Conservation (phyloP, 202 grass and related monocot species). For the Thinopyrum obtusiflorum region DNA sequence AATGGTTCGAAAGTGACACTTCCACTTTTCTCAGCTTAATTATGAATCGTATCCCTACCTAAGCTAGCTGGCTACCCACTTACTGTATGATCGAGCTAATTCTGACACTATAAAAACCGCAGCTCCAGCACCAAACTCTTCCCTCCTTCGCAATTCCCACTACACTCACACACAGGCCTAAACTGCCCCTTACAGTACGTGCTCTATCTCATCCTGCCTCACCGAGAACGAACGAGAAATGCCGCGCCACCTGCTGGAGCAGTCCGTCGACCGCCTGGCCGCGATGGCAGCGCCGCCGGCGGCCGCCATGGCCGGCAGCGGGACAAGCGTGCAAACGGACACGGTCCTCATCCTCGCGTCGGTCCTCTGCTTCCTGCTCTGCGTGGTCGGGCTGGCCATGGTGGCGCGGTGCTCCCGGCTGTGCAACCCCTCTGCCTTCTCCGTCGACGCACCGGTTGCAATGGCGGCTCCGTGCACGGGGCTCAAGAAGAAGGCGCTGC, state of each 20-base stretch:
- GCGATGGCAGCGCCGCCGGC: not conserved
- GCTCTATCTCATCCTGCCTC: no score
- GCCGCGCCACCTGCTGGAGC: slow-evolving; percentile 21
- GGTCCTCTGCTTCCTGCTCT: slow-evolving; percentile 64
- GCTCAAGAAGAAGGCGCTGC: slow-evolving; percentile 46
- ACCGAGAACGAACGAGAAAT: slow-evolving; percentile 4
- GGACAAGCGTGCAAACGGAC: slow-evolving; percentile 37
- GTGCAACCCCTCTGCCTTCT: slow-evolving; percentile 49
- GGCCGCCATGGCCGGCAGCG: not conserved
- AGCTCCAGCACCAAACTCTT: not conserved
- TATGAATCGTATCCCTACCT: not conserved
- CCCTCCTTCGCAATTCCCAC: not conserved
- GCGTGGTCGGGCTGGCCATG: slow-evolving; percentile 59
- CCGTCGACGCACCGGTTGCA: not conserved
- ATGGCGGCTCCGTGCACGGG: slow-evolving; percentile 28
- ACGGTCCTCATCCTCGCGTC: slow-evolving; percentile 56
- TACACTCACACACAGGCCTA: no score
- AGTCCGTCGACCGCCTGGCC: slow-evolving; percentile 25
- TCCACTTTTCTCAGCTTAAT: not conserved
- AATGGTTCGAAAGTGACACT: slow-evolving; percentile 6
- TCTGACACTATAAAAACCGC: slow-evolving; percentile 23
- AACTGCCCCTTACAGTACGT: no score
- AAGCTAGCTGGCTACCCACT: no score
- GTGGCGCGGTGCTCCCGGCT: slow-evolving; percentile 54
- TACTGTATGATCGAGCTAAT: not conserved